Evolutionary conservation across 108 stramenopile species (phyloP).

Genomic region (Hondaea fermentalgiana): DNA sequence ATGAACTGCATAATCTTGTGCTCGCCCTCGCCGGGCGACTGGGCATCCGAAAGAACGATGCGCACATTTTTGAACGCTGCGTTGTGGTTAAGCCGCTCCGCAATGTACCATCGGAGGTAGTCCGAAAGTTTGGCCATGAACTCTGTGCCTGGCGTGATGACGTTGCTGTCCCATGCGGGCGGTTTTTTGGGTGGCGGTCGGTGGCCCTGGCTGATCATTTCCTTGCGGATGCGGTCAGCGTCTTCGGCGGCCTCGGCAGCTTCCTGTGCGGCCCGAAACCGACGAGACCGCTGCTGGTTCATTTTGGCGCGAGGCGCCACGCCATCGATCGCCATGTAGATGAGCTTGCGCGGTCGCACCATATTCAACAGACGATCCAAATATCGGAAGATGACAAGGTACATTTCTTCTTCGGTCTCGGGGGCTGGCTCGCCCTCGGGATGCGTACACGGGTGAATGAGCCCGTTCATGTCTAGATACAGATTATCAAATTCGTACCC

Average conservation of each 20-base stretch:
- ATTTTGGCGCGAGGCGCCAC: constrained; percentile 97
- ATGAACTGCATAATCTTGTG: constrained; percentile 99
- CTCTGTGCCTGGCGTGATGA: constrained; percentile 92
- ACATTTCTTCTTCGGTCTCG: constrained; percentile 90
- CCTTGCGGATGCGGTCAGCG: constrained; percentile 66
- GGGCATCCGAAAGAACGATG: constrained; percentile 85
- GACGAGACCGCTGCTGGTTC: constrained; percentile 88
- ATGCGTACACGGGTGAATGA: constrained; percentile 98
- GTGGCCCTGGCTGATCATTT: constrained; percentile 60
- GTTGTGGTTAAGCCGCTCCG: constrained; percentile 62
- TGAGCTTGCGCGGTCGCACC: constrained; percentile 69
- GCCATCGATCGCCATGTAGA: constrained; percentile 91
- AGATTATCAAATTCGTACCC: constrained; percentile 79
- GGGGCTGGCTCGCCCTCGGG: constrained; percentile 81
- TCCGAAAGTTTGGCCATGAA: constrained; percentile 57
- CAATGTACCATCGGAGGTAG: constrained; percentile 60
- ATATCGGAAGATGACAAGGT: constrained; percentile 75
- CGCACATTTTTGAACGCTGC: constrained; percentile 74
- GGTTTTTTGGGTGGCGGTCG: constrained; percentile 17
- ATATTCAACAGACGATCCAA: constrained; percentile 72
- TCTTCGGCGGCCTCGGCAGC: constrained; percentile 72
- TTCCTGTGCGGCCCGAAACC: constrained; percentile 91
- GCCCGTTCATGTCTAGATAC: constrained; percentile 98
- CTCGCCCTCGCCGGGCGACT: constrained; percentile 82
- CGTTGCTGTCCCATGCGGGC: constrained; percentile 82